Evolutionary conservation across 768 basidiomycete genomes (phyloP), one percentile per base, ranked within the genome.

Genomic region (Cystofilobasidium ferigula): DNA sequence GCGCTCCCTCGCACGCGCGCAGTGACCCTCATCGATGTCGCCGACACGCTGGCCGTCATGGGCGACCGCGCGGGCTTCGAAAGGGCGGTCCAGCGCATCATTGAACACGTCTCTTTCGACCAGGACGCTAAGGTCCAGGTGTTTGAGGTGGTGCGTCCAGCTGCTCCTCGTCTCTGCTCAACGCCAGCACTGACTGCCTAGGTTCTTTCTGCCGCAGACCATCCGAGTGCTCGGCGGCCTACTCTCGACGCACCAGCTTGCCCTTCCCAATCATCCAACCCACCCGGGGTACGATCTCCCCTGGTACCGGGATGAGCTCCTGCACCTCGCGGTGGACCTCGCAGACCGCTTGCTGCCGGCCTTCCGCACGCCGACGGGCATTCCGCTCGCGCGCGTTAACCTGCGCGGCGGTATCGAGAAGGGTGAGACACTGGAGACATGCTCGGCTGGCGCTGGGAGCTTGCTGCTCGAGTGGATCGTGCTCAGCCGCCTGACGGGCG

Each of bases 391-490:
- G 61, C 83, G 95, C 77, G 81, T 93, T 43, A 94, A 97, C 73
- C 81, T 93, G 26, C 82, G 87, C 5, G 83, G 85, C 72, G 93
- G 94, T 0, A 76, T 97, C 13, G 75, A 80, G 60, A 81, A 79
- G 68, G 87, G 85, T 24, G 94, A 95, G 78, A 84, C 85, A 20
- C 70, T 81, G 34, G 89, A 92, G 73, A 92, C 89, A 28, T 95
- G 93, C 30, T 45, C 61, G 8, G 67, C 67, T 24, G 67, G 67
- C 7, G 67, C 67, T 8, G 67, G 67, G 18, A 92, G 91, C 34
- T 78, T 99, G 62, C 85, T 98, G 38, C 78, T 99, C 28, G 95
- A 99, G 74, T 97, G 98, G 73, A 89, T 85, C n/a, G 87, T 89
- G 20, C 78, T 99, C 30, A 89, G 88, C 72, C 84, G 93, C 36